phyloP scores from a whole-genome alignment of 1,284 basidiomycete species.

The Boletus semigastroideus region DNA sequence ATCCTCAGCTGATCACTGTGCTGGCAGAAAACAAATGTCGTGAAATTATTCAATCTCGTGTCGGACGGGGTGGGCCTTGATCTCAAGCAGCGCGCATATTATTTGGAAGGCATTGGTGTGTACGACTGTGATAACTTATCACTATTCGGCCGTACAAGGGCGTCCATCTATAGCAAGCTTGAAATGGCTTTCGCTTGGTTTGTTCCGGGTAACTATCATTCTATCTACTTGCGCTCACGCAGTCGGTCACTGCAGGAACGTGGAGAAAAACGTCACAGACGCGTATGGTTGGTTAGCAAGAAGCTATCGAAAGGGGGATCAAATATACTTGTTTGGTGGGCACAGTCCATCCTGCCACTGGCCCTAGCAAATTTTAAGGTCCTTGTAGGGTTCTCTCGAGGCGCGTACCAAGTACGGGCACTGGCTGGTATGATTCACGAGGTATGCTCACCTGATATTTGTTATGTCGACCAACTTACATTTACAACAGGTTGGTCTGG shows the following conservation, averaged over 20 bases:
- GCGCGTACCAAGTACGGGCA: slow-evolving; percentile 40
- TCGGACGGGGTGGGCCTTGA: background rate
- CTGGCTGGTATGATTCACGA: slow-evolving; percentile 39
- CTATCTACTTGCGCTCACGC: no score
- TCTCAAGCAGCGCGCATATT: background rate
- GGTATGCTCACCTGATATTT: background rate
- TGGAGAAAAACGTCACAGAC: slow-evolving; percentile 20
- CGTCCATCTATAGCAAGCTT: background rate
- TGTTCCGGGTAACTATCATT: background rate
- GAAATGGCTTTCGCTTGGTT: slow-evolving; percentile 11
- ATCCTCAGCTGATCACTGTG: background rate
- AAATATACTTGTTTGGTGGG: no score
- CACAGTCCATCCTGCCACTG: no score
- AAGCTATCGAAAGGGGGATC: no score
- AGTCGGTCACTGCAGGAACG: slow-evolving; percentile 1
- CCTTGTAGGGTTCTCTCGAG: slow-evolving; percentile 40
- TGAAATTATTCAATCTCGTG: background rate
- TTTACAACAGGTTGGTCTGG: slow-evolving; percentile 15
- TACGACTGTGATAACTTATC: background rate
- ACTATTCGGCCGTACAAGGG: background rate
- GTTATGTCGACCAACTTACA: background rate
- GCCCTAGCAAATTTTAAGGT: no score
- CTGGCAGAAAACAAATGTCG: slow-evolving; percentile 6
- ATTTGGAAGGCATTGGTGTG: slow-evolving; percentile 1
- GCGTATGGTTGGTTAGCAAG: slow-evolving; percentile 11